phyloP scores from a whole-genome alignment of 2,329 filamentous ascomycete genomes.

The Plenodomus tracheiphilus region DNA sequence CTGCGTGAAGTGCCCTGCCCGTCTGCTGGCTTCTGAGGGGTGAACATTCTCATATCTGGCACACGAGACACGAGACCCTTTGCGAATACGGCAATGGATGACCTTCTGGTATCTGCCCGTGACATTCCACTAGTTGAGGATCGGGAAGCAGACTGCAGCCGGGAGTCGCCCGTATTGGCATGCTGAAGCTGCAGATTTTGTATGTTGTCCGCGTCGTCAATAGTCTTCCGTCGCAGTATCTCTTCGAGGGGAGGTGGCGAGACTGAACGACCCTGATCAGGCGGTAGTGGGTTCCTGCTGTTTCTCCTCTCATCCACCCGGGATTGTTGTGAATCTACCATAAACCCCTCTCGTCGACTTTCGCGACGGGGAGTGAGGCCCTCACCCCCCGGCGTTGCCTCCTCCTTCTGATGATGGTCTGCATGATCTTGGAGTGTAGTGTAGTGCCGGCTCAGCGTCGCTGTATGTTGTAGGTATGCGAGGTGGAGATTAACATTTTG shows the following conservation, averaged over 20 bases:
- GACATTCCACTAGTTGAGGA: not conserved
- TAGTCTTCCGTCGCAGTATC: conserved; percentile 16
- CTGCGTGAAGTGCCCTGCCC: conserved; percentile 1
- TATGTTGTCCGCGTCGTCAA: conserved; percentile 11
- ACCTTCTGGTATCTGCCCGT: conserved; percentile 13
- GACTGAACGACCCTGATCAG: conserved; percentile 4
- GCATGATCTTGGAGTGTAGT: conserved; percentile 34
- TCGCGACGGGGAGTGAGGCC: conserved; percentile 18
- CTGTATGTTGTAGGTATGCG: not conserved
- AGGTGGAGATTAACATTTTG: not conserved
- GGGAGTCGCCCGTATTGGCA: conserved; percentile 4
- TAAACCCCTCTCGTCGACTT: conserved; percentile 32
- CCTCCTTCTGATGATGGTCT: conserved; percentile 8
- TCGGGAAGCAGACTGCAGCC: not conserved
- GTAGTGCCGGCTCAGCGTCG: conserved; percentile 19
- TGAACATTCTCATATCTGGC: conserved; percentile 27
- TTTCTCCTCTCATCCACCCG: conserved; percentile 8
- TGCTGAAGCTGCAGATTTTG: conserved; percentile 13
- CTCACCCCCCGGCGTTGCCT: conserved; percentile 3
- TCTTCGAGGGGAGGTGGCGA: conserved; percentile 28
- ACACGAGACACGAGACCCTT: conserved; percentile 24
- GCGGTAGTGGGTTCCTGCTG: conserved; percentile 17
- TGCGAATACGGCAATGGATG: conserved; percentile 31
- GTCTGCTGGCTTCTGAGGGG: conserved; percentile 5
- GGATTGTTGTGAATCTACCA: conserved; percentile 16